Evolutionary conservation across 495 filamentous ascomycete genomes (phyloP), one percentile per base, ranked within the genome.

Genomic region (Sphaerosporella brunnea): DNA sequence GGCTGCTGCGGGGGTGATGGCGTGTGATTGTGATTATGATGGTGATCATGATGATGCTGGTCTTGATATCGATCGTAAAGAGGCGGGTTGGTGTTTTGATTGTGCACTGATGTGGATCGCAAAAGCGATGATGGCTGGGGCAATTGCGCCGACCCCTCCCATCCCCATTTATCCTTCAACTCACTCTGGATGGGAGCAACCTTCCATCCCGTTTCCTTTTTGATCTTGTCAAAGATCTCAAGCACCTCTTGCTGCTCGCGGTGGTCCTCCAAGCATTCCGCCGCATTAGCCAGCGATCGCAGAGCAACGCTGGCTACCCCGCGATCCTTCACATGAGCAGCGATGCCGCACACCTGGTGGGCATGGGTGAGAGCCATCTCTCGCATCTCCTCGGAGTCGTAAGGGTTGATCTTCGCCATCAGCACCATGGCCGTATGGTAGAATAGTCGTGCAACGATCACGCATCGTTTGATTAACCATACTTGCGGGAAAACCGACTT

Each of bases 341-440:
- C 74, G 52, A 96, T 88, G 21, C 88, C 90, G 54, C 86, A 95
- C 34, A 90, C 77, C 52, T 83, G 73, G 49, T 80, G 74, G 3
- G 84, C 77, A 61, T 95, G 82, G 36, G 69, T 68, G 44, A 78
- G 68, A 54, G 80, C 75, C 49, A 78, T 67, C 10, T 73, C 68
- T 35, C 68, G 74, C 74, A 87, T 82, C 47, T 85, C 78, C 2
- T 75, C 69, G 9, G 69, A 70, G 34, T 72, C 69, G 36, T 75
- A 50, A 0, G 88, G 87, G 60, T 95, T 78, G 19, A 74, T 78
- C 53, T 86, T 83, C 2, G 80, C 71, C n/a, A 96, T 70, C 8
- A 94, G 60, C 47, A 78, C 76, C 63, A 86, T 77, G 23, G 80
- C 74, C 0, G 81, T 87, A 56, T 95, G 88, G 59, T 93, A 96